Percentiles rank a stretch among this genome's conserved stretches.
These are phyloP conservation scores for Wickerhamiella nectarea DNA, from an alignment of 805 yeast genomes.

Conservation along the genomic window DNA sequence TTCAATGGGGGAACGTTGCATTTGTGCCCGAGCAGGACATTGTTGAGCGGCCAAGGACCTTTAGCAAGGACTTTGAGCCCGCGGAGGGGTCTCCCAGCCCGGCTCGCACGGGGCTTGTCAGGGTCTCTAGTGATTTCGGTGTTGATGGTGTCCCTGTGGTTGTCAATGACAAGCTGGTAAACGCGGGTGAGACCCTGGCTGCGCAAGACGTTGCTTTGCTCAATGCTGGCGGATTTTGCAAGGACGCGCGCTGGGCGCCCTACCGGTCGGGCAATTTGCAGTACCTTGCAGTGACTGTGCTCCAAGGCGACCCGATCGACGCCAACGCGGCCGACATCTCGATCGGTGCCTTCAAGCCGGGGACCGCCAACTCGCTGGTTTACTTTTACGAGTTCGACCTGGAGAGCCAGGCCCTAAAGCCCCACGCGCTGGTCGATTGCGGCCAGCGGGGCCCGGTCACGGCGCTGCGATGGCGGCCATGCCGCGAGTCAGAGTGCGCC, in stretches of 20 bases:
- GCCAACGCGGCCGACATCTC: constrained; percentile 6
- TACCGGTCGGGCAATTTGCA: neutral
- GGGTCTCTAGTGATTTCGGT: neutral
- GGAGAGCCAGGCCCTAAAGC: constrained; percentile 7
- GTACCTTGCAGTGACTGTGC: constrained; percentile 16
- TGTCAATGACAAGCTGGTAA: constrained; percentile 10
- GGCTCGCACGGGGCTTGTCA: neutral
- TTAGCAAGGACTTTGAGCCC: neutral
- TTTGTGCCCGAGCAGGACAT: constrained; percentile 31
- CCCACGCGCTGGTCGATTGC: neutral
- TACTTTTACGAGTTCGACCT: constrained; percentile 20
- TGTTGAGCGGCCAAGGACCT: neutral
- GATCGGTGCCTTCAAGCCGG: constrained; percentile 11
- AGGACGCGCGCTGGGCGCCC: constrained; percentile 11
- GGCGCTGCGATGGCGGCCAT: constrained; percentile 23
- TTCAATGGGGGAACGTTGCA: constrained; percentile 36
- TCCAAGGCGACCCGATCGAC: constrained; percentile 27
- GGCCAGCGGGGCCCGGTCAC: constrained; percentile 22
- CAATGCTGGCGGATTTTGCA: constrained; percentile 13
- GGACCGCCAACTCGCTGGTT: constrained; percentile 9
- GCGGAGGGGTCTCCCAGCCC: neutral
- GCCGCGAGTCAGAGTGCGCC: constrained; percentile 28
- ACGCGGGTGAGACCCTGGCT: constrained; percentile 7
- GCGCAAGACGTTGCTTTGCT: constrained; percentile 8
- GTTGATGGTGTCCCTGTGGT: constrained; percentile 1